These are phyloP conservation scores for Cyclostephanos tholiformis DNA, from an alignment of 108 stramenopile species.

Conservation along the genomic window DNA sequence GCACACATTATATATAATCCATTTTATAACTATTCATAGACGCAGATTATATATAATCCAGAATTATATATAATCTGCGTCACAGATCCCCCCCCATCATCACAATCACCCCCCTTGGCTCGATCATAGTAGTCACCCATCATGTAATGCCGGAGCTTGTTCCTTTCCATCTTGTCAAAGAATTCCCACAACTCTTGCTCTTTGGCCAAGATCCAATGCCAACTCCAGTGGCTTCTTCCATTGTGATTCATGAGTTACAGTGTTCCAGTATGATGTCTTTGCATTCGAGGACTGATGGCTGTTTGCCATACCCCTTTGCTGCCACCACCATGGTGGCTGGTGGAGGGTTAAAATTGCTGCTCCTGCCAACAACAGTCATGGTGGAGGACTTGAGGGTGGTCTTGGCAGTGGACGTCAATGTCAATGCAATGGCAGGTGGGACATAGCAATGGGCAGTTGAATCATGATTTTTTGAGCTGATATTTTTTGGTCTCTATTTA, in stretches of 20 bases:
- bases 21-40: too few relatives aligned
- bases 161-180: conserved; percentile 90
- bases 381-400: background rate
- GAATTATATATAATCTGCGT: conserved; percentile 8
- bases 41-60: too few relatives aligned
- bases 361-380: background rate
- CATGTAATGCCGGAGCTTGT: conserved; percentile 61
- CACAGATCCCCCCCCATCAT: background rate
- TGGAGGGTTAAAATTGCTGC: background rate
- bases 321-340: background rate
- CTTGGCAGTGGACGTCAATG: background rate
- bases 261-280: conserved; percentile 93
- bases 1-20: too few relatives aligned
- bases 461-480: too few relatives aligned
- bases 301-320: conserved; percentile 56
- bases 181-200: conserved; percentile 78
- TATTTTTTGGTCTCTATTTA: too few relatives aligned
- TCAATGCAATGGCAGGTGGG: background rate
- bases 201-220: conserved; percentile 67
- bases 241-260: conserved; percentile 84
- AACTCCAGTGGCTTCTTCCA: conserved; percentile 92
- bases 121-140: background rate
- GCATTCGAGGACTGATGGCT: conserved; percentile 74
- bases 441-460: background rate
- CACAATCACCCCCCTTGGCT: background rate